Evolutionary conservation across 345 rosid genomes (phyloP).

Genomic region (Populus pruinosa): DNA sequence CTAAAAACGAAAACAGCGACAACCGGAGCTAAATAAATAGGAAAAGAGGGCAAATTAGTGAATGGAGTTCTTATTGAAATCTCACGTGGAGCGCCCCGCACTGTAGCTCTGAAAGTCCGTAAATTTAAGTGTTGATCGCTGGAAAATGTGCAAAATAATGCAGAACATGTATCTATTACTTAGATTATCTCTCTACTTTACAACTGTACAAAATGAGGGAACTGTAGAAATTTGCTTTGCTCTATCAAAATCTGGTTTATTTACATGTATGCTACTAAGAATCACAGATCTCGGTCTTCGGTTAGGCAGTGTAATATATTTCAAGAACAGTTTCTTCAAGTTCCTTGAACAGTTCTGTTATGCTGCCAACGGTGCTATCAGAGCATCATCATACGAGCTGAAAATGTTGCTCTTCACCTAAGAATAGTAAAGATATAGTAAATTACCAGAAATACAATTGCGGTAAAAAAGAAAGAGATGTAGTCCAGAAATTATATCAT

Average conservation of each 20-base stretch:
- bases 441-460: not conserved
- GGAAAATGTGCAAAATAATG: not conserved
- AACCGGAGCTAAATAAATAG: no score
- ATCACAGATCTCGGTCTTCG: no score
- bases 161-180: not conserved
- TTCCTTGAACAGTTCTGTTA: not conserved
- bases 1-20: no score
- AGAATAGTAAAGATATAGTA: not conserved
- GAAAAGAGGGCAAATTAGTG: conserved; percentile 15
- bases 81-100: no score
- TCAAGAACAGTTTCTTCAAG: not conserved
- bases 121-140: not conserved
- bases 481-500: not conserved
- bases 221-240: no score
- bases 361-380: not conserved
- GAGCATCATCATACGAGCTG: conserved; percentile 20
- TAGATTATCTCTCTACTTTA: not conserved
- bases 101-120: no score
- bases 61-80: conserved; percentile 40
- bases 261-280: no score
- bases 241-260: no score
- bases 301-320: no score
- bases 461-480: not conserved
- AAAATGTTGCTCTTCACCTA: conserved; percentile 33
- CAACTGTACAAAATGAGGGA: not conserved